A percentile compares a stretch with the other conserved stretches of the same genome.
phyloP scores from a whole-genome alignment of 2,329 filamentous ascomycete genomes.

The Sporothrix brunneoviolacea region DNA sequence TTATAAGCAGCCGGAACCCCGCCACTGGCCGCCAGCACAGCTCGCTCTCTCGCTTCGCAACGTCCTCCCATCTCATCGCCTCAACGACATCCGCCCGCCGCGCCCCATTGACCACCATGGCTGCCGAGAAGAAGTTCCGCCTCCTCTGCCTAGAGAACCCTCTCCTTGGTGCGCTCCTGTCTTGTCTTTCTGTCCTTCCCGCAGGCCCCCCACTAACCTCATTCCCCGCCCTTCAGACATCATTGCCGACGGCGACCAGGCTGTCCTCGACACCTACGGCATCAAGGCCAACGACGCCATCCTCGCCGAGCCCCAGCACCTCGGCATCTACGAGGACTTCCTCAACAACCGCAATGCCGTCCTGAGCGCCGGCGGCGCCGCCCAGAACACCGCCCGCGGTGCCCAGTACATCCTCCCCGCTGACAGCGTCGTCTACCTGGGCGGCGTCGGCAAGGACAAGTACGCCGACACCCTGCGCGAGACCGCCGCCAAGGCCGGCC shows the following conservation, averaged over 20 bases:
- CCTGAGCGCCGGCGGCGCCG: constrained; percentile 90
- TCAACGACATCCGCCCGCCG: background rate
- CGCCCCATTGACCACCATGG: constrained; percentile 47
- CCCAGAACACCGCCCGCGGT: constrained; percentile 94
- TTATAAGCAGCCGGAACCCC: constrained; percentile 9
- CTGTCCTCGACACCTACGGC: constrained; percentile 83
- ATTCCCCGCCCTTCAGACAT: constrained; percentile 57
- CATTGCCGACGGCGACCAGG: constrained; percentile 75
- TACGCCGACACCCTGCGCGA: constrained; percentile 84
- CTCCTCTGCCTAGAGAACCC: constrained; percentile 96
- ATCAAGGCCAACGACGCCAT: constrained; percentile 97
- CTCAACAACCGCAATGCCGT: constrained; percentile 88
- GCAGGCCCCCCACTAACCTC: background rate
- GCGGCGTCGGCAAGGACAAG: constrained; percentile 91
- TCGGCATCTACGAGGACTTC: constrained; percentile 85
- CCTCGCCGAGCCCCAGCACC: constrained; percentile 87
- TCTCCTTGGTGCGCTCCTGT: constrained; percentile 62
- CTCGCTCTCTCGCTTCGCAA: background rate
- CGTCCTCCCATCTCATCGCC: background rate
- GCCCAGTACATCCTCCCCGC: constrained; percentile 91
- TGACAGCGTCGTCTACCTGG: constrained; percentile 88
- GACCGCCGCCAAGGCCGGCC: constrained; percentile 78
- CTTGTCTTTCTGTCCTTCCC: background rate
- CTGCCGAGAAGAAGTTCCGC: constrained; percentile 70
- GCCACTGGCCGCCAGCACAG: background rate